Base-by-base conservation (phyloP, 2,329 filamentous ascomycete species). In the Exserohilum turcica region DNA sequence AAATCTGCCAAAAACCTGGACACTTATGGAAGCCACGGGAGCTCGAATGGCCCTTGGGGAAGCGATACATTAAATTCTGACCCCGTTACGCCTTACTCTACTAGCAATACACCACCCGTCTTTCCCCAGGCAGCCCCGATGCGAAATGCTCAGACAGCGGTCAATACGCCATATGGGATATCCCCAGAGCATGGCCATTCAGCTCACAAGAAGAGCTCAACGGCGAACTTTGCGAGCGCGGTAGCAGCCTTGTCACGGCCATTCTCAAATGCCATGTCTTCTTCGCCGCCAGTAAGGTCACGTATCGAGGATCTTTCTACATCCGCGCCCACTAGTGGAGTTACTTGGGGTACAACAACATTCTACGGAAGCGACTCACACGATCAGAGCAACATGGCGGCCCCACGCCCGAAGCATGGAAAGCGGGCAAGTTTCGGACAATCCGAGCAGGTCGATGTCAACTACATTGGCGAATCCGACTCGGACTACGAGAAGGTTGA, bases 31-130 rank as follows among this genome's bases (percentile, higher is more conserved):
- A 82, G 80, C 24, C 76, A 77, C 49, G 76, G 76, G 7, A 83
- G 81, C 7, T 81, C 79, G 3, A 77, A 79, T 48, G 82, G 81
- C 35, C 74, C 77, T 3, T 81, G 79, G 77, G 76, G 78, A 19
- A 75, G 71, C 55, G 74, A 76, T 40, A 61, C 61, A 3, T 37
- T 68, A 15, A 68, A 65, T 5, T 76, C 76, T 39, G 79, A 79
- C 43, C 77, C 80, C 3, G 76, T 79, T 2, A 81, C 80, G 3
- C 78, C 82, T 1, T 79, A 79, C 60, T 84, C 81, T 3, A 81
- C 78, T 1, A 79, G 79, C 13, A 78, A 76, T 18, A 84, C 82
- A 3, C 82, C 82, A 39, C 82, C 82, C 5, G 70, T 73, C 19
- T 61, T 75, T 32, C 76, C 78, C 21, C 77, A 78, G 45, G 65